These are phyloP conservation scores for Apiosordaria backusii DNA, from an alignment of 495 filamentous ascomycete genomes.

Conservation along the genomic window DNA sequence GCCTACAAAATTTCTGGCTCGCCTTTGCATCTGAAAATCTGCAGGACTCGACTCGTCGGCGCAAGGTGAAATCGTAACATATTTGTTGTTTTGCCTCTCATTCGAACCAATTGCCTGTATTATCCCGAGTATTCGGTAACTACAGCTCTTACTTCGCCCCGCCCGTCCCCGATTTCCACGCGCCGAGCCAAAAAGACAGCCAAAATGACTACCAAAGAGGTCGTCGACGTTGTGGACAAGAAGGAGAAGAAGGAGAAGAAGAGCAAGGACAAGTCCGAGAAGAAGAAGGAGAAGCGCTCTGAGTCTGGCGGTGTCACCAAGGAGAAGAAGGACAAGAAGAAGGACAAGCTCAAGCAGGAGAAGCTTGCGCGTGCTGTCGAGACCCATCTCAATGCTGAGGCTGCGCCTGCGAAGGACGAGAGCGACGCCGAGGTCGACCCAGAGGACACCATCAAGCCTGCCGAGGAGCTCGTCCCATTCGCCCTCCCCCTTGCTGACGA, in stretches of 20 bases:
- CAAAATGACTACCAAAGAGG: constrained; percentile 28
- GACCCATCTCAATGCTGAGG: constrained; percentile 32
- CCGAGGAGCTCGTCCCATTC: constrained; percentile 85
- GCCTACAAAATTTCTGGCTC: constrained; percentile 30
- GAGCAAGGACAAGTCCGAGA: constrained; percentile 84
- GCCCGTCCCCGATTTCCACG: not conserved
- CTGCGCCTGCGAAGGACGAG: constrained; percentile 21
- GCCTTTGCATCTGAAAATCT: constrained; percentile 26
- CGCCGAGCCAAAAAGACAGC: not conserved
- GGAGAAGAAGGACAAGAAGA: constrained; percentile 61
- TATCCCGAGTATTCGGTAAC: not conserved
- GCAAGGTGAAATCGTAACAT: not conserved
- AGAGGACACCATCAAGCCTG: constrained; percentile 43
- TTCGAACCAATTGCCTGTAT: not conserved
- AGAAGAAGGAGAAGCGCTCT: constrained; percentile 66
- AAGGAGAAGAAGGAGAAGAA: constrained; percentile 71
- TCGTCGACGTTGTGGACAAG: constrained; percentile 49
- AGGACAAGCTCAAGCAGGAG: constrained; percentile 54
- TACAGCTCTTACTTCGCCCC: not conserved
- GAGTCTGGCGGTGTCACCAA: constrained; percentile 72
- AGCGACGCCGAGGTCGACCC: constrained; percentile 26
- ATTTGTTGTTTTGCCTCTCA: not conserved
- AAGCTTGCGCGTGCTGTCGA: constrained; percentile 41
- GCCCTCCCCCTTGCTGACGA: constrained; percentile 87
- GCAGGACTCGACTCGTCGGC: constrained; percentile 4